Conservation (phyloP, 2,329 filamentous ascomycete species). For the Raffaelea albimanens region DNA sequence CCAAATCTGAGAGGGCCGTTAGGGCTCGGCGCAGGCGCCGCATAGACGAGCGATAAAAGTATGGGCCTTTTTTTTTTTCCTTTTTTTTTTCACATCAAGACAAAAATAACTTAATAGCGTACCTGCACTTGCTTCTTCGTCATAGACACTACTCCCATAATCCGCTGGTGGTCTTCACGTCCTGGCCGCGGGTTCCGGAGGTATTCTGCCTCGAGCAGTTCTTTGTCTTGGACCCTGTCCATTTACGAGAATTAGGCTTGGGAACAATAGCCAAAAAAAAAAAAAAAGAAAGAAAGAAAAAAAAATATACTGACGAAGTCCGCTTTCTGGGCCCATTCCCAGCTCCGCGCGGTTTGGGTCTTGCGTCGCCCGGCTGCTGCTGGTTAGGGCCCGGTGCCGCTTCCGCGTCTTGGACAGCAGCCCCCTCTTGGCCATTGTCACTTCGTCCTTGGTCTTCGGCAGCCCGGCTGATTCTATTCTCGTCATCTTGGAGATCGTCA, state of each 20-base stretch:
- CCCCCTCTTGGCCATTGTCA: neutral
- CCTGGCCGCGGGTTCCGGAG: neutral
- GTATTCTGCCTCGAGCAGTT: neutral
- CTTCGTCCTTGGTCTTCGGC: neutral
- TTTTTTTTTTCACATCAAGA: too few relatives aligned
- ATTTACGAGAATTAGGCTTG: neutral
- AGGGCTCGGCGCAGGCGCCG: neutral
- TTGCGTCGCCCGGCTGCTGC: too few relatives aligned
- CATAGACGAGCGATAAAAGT: too few relatives aligned
- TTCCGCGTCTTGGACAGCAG: neutral
- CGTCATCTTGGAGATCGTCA: neutral
- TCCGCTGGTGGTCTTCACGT: neutral
- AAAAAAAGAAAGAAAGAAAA: neutral
- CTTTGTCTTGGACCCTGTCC: neutral
- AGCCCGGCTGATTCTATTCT: neutral
- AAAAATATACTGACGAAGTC: neutral
- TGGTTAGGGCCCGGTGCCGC: too few relatives aligned
- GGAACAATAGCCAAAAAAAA: neutral
- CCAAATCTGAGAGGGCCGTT: neutral
- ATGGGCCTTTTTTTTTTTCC: too few relatives aligned
- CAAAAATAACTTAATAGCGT: neutral
- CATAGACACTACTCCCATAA: neutral
- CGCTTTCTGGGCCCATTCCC: neutral
- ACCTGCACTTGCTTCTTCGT: neutral
- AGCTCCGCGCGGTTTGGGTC: too few relatives aligned